Conservation (phyloP, 352 stramenopile species). For the Phytopythium mirpurense region DNA sequence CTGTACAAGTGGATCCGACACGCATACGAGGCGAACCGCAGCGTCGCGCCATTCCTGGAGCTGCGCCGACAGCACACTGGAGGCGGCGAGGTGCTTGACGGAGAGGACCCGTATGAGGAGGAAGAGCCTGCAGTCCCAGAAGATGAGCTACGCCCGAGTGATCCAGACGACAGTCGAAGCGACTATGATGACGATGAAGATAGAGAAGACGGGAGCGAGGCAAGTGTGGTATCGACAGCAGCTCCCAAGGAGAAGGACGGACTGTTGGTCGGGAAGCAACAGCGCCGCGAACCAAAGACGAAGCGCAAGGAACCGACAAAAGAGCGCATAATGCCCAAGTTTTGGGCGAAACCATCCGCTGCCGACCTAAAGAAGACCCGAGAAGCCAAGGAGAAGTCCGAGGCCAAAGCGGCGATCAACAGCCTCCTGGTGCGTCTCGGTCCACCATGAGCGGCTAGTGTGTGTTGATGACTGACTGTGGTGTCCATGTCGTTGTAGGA, state of each 20-base stretch:
- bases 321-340: constrained; percentile 13
- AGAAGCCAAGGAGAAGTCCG: constrained; percentile 43
- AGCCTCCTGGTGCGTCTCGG: constrained; percentile 32
- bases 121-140: too few relatives aligned
- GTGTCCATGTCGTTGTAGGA: constrained; percentile 42
- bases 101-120: neutral
- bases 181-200: constrained; percentile 21
- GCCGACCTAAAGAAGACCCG: constrained; percentile 14
- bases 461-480: too few relatives aligned
- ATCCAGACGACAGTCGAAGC: constrained; percentile 15
- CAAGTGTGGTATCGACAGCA: neutral
- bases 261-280: constrained; percentile 25
- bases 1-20: constrained; percentile 79
- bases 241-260: constrained; percentile 35
- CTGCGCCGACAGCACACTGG: constrained; percentile 27
- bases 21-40: constrained; percentile 52
- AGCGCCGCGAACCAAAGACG: neutral
- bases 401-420: constrained; percentile 52
- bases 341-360: constrained; percentile 19
- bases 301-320: constrained; percentile 7
- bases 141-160: neutral
- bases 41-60: constrained; percentile 58
- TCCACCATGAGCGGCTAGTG: too few relatives aligned
- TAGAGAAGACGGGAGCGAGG: constrained; percentile 12
- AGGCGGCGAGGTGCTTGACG: neutral